Evolutionary conservation across 1,284 basidiomycete species (phyloP), one percentile per base, ranked within the genome.

Genomic region (Polyporus tsugae): DNA sequence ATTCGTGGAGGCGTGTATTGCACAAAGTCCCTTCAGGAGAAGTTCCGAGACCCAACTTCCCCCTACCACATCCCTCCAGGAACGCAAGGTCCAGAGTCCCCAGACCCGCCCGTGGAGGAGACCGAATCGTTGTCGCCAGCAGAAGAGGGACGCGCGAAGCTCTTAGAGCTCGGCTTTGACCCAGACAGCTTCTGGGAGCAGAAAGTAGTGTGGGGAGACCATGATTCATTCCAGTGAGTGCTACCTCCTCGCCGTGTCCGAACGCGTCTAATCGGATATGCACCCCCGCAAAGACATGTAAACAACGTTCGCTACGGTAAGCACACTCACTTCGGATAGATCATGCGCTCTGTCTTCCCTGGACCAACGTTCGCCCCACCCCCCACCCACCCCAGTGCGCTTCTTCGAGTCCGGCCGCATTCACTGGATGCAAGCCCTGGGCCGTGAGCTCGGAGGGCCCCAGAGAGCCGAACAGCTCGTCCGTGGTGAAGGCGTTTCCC

Each of bases 401-500:
- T 92, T 89, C 76, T 85, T 93, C 70, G 91, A 93, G 81, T 91
- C 90, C 36, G 89, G 87, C 25, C 88, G 91, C 64, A 90, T 92
- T 53, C 81, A 85, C 63, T 92, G 90, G 90, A 83, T 91, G 79
- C 75, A 78, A 35, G 82, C 83, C 2, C 70, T 93, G 6, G 91
- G 87, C 0, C 75, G 83, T 38, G 82, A 86, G 63, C 79, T 92
- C 38, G 91, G 90, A 10, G 92, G 91, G 0, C 80, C 84, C 11
- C 76, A 80, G 13, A 84, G 81, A 69, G 87, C 83, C 10, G 78
- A 84, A 46, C 85, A 83, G 5, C 87, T 93, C 83, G 77, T 91
- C 60, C 83, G 81, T 57, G 90, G 86, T 4, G 78, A 86, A 72
- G 92, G 91, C 6, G 75, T 62, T 25, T 91, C 89, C 7, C 77